These are phyloP conservation scores for Rosa persica DNA, from an alignment of 306 rosid species.

Conservation along the genomic window DNA sequence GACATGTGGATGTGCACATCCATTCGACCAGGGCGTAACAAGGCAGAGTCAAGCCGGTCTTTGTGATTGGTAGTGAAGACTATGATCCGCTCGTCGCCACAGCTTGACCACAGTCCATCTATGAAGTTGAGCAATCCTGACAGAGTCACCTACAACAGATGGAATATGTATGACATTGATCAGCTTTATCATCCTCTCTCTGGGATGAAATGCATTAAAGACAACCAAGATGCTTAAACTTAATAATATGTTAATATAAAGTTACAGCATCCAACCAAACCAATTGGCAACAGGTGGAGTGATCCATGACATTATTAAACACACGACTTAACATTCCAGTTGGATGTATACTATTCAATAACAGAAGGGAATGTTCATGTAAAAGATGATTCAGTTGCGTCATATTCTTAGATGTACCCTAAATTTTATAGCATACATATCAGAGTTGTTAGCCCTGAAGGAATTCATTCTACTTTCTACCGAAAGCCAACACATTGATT, in stretches of 20 bases:
- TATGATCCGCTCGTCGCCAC: constrained; percentile 39
- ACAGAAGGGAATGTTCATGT: too few relatives aligned
- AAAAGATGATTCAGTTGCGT: not conserved
- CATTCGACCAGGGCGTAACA: constrained; percentile 39
- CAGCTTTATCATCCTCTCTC: not conserved
- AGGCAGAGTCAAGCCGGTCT: constrained; percentile 29
- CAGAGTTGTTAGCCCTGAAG: not conserved
- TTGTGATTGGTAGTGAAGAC: constrained; percentile 35
- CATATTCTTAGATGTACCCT: too few relatives aligned
- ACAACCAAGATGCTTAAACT: not conserved
- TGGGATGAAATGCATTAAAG: not conserved
- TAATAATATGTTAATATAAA: too few relatives aligned
- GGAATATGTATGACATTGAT: not conserved
- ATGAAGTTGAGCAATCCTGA: constrained; percentile 38
- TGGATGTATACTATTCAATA: too few relatives aligned
- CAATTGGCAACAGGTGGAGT: too few relatives aligned
- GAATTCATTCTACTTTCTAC: too few relatives aligned
- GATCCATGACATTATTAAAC: too few relatives aligned
- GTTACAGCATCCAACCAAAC: too few relatives aligned
- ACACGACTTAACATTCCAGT: too few relatives aligned
- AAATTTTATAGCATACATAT: too few relatives aligned
- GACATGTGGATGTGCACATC: constrained; percentile 38
- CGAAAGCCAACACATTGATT: too few relatives aligned
- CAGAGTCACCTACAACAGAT: constrained; percentile 24
- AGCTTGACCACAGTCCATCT: constrained; percentile 41